Conservation (phyloP, 257 asterid genomes). For the Buddleja alternifolia region DNA sequence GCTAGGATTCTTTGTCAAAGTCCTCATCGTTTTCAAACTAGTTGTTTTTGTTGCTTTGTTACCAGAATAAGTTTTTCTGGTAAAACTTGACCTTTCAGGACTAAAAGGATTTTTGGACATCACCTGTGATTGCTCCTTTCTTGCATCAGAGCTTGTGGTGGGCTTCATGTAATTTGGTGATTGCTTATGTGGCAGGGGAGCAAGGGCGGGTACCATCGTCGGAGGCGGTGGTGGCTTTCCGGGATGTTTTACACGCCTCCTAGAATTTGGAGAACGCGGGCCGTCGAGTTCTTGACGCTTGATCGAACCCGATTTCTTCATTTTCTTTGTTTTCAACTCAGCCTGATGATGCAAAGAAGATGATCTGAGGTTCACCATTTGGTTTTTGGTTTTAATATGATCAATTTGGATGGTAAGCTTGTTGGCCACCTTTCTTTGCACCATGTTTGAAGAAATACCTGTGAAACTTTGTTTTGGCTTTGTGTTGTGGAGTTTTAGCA, state of each 20-base stretch:
- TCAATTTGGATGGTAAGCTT: constrained; percentile 51
- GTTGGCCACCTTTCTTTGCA: constrained; percentile 62
- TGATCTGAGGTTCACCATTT: constrained; percentile 42
- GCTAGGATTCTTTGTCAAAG: constrained; percentile 58
- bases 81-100: constrained; percentile 30
- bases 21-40: constrained; percentile 45
- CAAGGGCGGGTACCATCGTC: background rate
- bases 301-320: constrained; percentile 71
- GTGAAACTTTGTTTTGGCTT: constrained; percentile 21
- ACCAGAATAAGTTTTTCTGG: constrained; percentile 33
- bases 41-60: constrained; percentile 39
- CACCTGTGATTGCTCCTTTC: constrained; percentile 59
- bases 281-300: constrained; percentile 39
- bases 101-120: constrained; percentile 43
- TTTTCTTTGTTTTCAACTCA: constrained; percentile 55
- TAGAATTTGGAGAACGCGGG: constrained; percentile 20
- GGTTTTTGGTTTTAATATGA: constrained; percentile 37
- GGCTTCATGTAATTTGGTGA: constrained; percentile 86
- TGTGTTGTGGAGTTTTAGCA: constrained; percentile 21
- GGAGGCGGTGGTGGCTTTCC: constrained; percentile 33
- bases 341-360: constrained; percentile 31
- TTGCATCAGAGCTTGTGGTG: constrained; percentile 81
- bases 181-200: constrained; percentile 30
- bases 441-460: constrained; percentile 58
- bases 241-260: constrained; percentile 36